Percentiles rank a stretch among this genome's conserved stretches.
Conservation (phyloP, 345 rosid species). For the Salix arbutifolia region DNA sequence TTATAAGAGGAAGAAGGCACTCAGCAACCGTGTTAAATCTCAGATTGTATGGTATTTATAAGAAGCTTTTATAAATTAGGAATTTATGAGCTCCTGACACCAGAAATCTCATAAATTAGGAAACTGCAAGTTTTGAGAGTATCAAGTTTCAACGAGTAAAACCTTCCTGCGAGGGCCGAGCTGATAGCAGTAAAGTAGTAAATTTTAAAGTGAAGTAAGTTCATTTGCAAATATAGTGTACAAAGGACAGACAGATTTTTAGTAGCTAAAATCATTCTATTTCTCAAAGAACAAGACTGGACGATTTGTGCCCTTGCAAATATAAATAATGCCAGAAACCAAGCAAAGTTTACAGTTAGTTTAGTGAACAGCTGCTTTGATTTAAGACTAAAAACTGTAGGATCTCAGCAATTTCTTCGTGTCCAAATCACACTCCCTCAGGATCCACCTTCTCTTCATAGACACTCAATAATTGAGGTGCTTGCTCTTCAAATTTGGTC, state of each 20-base stretch:
- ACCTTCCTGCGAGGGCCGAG: not conserved
- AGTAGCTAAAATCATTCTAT: no score
- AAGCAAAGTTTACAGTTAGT: not conserved
- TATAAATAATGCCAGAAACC: not conserved
- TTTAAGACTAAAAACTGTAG: not conserved
- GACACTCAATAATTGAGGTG: constrained; percentile 39
- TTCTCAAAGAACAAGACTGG: not conserved
- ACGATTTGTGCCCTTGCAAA: not conserved
- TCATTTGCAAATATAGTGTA: not conserved
- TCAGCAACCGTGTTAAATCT: not conserved
- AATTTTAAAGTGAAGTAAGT: not conserved
- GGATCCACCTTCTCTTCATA: constrained; percentile 26
- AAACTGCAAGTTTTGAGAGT: not conserved
- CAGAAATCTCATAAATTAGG: not conserved
- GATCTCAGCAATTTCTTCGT: not conserved
- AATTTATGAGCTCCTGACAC: not conserved
- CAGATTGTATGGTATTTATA: not conserved
- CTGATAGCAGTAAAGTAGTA: not conserved
- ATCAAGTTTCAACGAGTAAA: not conserved
- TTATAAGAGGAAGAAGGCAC: not conserved
- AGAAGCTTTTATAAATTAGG: no score
- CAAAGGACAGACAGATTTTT: no score
- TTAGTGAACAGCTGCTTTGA: not conserved
- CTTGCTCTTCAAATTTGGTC: constrained; percentile 30
- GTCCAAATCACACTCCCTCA: not conserved